Evolutionary conservation across 2,329 filamentous ascomycete species (phyloP).

Genomic region (Claviceps humidiphila): DNA sequence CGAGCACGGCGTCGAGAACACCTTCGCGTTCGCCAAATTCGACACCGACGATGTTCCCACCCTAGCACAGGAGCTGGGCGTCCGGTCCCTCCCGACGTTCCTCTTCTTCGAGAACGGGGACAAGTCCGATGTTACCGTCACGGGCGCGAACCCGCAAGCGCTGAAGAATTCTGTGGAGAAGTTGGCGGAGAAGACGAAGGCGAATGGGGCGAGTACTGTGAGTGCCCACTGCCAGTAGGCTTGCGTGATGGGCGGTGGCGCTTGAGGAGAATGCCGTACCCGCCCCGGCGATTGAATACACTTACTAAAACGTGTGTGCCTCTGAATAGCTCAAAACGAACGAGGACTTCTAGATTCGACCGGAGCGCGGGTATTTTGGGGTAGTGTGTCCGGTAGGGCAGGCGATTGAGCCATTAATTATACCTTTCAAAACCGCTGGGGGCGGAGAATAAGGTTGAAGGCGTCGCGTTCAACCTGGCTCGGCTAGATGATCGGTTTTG

Average conservation of each 20-base stretch:
- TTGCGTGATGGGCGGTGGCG: too few relatives aligned
- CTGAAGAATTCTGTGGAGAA: slow-evolving; percentile 17
- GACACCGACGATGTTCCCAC: slow-evolving; percentile 42
- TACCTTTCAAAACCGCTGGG: too few relatives aligned
- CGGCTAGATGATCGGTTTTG: too few relatives aligned
- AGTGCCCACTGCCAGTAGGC: not conserved
- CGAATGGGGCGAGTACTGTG: slow-evolving; percentile 7
- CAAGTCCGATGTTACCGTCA: slow-evolving; percentile 27
- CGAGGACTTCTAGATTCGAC: slow-evolving; percentile 9
- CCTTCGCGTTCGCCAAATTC: slow-evolving; percentile 43
- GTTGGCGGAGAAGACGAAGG: slow-evolving; percentile 15
- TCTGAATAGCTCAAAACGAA: slow-evolving; percentile 10
- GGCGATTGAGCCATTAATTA: too few relatives aligned
- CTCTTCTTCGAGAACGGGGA: slow-evolving; percentile 44
- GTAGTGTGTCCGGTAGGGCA: too few relatives aligned
- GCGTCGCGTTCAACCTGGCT: too few relatives aligned
- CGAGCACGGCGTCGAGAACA: slow-evolving; percentile 21
- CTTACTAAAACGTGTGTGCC: not conserved
- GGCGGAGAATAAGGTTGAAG: too few relatives aligned
- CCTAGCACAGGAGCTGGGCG: slow-evolving; percentile 33
- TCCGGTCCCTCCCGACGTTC: slow-evolving; percentile 47
- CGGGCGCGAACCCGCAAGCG: slow-evolving; percentile 23
- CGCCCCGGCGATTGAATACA: too few relatives aligned
- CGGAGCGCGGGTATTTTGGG: too few relatives aligned
- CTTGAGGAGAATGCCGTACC: too few relatives aligned